Evolutionary conservation across 345 rosid species (phyloP), one percentile per base, ranked within the genome.

Genomic region (Microthlaspi erraticum): DNA sequence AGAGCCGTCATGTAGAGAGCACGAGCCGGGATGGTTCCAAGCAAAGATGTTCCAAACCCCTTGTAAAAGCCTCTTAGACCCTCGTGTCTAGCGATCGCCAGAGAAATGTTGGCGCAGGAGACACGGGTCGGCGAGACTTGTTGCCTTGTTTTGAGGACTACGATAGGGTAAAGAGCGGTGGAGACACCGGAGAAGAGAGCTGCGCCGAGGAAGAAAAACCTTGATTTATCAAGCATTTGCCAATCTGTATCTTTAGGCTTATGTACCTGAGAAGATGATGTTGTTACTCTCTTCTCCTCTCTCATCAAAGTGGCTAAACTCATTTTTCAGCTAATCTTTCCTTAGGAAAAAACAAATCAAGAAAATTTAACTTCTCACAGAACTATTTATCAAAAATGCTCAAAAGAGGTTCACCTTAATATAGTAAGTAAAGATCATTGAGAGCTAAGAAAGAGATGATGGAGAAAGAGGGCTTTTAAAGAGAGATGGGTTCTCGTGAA

Each of bases 21-120:
- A 33, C 97, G 87, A 54, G 97, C 97, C 1, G 97, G 98, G 78
- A 90, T 82, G 3, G 98, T 90, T 26, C 98, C 98, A 84, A 87
- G 77, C 68, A 90, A 80, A 64, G 98, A 93, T 31, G 97, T 88
- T 11, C 98, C 98, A 58, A 86, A 88, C 2, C 97, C 98, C 66
- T 87, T 79, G 50, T 93, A 93, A 59, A 93, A 90, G 4, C 97
- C 98, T 66, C 81, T 82, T 7, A 84, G 34, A 59, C 98, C 98
- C 71, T 93, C 98, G 37, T 80, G 76, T 23, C 80, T 74, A 82
- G 85, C 80, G 12, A 93, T 90, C 2, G 86, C 77, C 46, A 78
- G 66, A 5, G 93, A 87, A 81, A 88, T 80, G 13, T 73, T 83
- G 77, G 81, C 71, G 71, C 89, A 83, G 3, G 97, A 86, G 63